Conservation (phyloP, 108 stramenopile species). For the Pinguiococcus pyrenoidosus region DNA sequence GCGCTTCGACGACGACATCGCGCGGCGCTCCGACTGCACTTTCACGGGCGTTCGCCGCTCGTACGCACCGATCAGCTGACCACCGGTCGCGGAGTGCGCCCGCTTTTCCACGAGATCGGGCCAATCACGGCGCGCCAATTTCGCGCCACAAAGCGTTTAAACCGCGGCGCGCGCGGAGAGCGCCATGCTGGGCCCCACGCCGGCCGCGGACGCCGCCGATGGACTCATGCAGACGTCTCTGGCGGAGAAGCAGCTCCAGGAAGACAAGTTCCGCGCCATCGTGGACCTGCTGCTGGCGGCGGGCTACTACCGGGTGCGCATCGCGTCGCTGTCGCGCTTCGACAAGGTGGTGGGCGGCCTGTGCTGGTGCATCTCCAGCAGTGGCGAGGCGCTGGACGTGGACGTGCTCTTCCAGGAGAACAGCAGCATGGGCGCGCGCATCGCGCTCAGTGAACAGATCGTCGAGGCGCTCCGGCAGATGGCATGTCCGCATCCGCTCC, state of each 20-base stretch:
- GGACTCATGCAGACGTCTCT: slow-evolving; percentile 11
- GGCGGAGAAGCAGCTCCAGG: slow-evolving; percentile 5
- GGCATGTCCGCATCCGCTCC: slow-evolving; percentile 3
- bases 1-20: too few relatives aligned
- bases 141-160: too few relatives aligned
- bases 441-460: slow-evolving; percentile 8
- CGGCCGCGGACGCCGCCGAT: too few relatives aligned
- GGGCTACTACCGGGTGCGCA: slow-evolving; percentile 14
- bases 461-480: slow-evolving; percentile 15
- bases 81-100: too few relatives aligned
- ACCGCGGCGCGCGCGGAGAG: too few relatives aligned
- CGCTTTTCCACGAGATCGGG: too few relatives aligned
- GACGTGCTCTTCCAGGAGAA: slow-evolving; percentile 16
- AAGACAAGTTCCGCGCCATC: slow-evolving; percentile 2
- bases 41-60: too few relatives aligned
- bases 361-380: slow-evolving; percentile 18
- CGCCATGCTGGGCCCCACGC: too few relatives aligned
- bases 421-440: slow-evolving; percentile 6
- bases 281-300: slow-evolving; percentile 4
- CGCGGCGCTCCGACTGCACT: too few relatives aligned
- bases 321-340: slow-evolving; percentile 1
- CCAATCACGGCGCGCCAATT: too few relatives aligned
- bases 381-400: slow-evolving; percentile 14
- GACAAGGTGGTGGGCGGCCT: slow-evolving; percentile 17
- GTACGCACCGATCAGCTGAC: too few relatives aligned